Evolutionary conservation across 306 rosid species (phyloP).

Genomic region (Gynostemma pentaphyllum): DNA sequence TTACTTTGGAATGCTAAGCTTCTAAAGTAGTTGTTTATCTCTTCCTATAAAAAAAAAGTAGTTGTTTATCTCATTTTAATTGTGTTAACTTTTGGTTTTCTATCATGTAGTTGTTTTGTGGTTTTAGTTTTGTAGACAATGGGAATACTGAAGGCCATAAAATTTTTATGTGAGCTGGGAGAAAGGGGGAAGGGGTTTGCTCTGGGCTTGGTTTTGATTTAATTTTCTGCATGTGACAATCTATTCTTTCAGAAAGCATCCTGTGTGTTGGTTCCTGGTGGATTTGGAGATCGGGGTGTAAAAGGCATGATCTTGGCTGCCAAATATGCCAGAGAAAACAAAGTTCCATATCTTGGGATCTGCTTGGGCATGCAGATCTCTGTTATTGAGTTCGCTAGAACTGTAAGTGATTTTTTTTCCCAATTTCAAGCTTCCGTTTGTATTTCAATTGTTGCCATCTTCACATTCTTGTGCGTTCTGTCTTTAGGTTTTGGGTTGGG

Average conservation of each 20-base stretch:
- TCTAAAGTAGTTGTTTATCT: too few relatives aligned
- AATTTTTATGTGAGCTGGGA: conserved; percentile 4
- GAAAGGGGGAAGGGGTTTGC: conserved; percentile 13
- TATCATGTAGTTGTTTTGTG: background rate
- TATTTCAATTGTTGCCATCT: background rate
- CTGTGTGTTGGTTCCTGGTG: conserved; percentile 96
- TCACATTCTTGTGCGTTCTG: conserved; percentile 11
- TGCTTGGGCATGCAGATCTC: conserved; percentile 99
- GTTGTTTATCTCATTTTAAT: background rate
- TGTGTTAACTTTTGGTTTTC: background rate
- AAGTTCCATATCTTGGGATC: conserved; percentile 89
- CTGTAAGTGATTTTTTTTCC: conserved; percentile 43
- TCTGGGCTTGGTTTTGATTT: background rate
- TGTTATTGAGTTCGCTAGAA: conserved; percentile 90
- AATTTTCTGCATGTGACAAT: conserved; percentile 6
- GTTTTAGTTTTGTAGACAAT: background rate
- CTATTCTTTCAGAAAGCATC: conserved; percentile 60
- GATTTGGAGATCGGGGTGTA: conserved; percentile 99
- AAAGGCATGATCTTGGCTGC: conserved; percentile 95
- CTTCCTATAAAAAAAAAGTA: too few relatives aligned
- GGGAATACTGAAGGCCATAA: background rate
- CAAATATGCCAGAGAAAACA: conserved; percentile 92
- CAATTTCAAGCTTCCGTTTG: conserved; percentile 11
- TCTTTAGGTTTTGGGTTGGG: conserved; percentile 77
- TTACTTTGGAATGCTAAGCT: background rate